These are phyloP conservation scores for Pseudozyma flocculosa DNA, from an alignment of 1,284 basidiomycete genomes.

Conservation along the genomic window DNA sequence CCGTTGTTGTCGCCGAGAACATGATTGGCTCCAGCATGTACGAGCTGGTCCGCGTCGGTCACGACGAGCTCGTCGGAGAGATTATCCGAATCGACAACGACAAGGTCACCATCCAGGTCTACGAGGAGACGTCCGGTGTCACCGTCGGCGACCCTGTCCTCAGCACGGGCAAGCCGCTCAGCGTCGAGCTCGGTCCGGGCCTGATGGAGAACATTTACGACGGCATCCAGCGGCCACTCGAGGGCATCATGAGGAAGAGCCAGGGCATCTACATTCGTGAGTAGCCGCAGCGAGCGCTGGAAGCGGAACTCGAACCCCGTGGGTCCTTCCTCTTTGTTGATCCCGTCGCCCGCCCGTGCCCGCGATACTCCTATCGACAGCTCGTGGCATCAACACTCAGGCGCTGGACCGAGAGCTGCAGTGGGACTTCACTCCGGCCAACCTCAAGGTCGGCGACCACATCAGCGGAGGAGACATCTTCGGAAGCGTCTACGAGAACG, in stretches of 20 bases:
- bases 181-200: slow-evolving; percentile 94
- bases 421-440: slow-evolving; percentile 94
- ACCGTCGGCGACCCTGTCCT: slow-evolving; percentile 97
- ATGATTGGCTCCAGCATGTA: slow-evolving; percentile 58
- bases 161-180: slow-evolving; percentile 93
- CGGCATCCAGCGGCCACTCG: slow-evolving; percentile 59
- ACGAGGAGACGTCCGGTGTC: slow-evolving; percentile 75
- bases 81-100: slow-evolving; percentile 57
- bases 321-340: too few relatives aligned
- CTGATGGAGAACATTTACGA: slow-evolving; percentile 98
- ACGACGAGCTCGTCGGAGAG: slow-evolving; percentile 57
- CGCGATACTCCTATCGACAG: too few relatives aligned
- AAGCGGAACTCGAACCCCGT: too few relatives aligned
- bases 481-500: slow-evolving; percentile 94
- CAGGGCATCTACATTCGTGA: slow-evolving; percentile 92
- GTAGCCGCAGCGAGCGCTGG: slow-evolving; percentile 62
- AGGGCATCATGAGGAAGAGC: slow-evolving; percentile 93
- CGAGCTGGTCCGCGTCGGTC: slow-evolving; percentile 57
- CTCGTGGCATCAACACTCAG: slow-evolving; percentile 87
- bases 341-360: too few relatives aligned
- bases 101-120: slow-evolving; percentile 93
- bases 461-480: slow-evolving; percentile 96
- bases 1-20: slow-evolving; percentile 57
- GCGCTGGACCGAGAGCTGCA: slow-evolving; percentile 82
- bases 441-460: slow-evolving; percentile 79